Percentiles rank a stretch among this genome's conserved stretches.
Evolutionary conservation across 1,139 yeast species (phyloP).

Genomic region (Suhomyces terraborum): DNA sequence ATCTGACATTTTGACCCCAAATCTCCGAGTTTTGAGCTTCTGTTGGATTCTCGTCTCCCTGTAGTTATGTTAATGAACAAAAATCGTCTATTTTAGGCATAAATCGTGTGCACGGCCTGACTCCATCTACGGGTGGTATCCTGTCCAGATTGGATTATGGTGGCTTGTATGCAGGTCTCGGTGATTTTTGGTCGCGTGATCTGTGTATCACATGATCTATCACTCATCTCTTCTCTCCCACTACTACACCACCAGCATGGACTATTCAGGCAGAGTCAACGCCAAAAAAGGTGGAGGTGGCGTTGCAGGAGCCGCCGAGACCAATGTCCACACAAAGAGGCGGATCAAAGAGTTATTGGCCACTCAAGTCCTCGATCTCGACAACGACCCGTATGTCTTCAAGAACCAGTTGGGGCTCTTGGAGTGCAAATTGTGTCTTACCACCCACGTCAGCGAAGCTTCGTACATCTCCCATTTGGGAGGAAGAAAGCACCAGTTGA

Average conservation of each 20-base stretch:
- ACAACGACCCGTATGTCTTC: conserved; percentile 76
- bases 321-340: conserved; percentile 65
- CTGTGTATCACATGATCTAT: neutral
- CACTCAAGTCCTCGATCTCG: conserved; percentile 61
- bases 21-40: neutral
- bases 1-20: neutral
- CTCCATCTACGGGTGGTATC: no score
- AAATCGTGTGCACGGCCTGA: no score
- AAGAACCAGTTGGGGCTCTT: conserved; percentile 71
- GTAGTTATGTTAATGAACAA: no score
- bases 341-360: conserved; percentile 66
- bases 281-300: conserved; percentile 65
- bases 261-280: conserved; percentile 47
- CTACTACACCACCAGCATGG: conserved; percentile 30
- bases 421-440: conserved; percentile 76
- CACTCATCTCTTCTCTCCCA: neutral
- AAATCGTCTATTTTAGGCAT: no score
- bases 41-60: no score
- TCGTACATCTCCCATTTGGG: conserved; percentile 79
- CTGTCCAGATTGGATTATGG: no score
- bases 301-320: conserved; percentile 67
- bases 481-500: conserved; percentile 74
- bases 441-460: conserved; percentile 74
- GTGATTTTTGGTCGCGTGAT: no score
- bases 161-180: no score